Conservation (phyloP, 192 early-diverging fungal genomes). For the Backusella parvicylindrica region DNA sequence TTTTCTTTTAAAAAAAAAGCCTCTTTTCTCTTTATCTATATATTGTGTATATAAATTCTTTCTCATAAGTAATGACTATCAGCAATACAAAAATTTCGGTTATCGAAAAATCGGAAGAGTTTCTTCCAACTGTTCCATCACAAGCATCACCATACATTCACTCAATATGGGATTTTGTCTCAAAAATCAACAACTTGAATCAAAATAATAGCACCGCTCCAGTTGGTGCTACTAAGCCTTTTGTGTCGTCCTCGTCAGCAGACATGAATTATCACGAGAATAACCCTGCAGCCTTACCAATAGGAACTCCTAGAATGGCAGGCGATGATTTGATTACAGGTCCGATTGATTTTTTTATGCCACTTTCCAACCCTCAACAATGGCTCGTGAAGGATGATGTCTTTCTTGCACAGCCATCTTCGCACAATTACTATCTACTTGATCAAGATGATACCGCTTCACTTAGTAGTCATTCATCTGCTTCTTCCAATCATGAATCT, state of each 20-base stretch:
- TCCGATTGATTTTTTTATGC: constrained; percentile 13
- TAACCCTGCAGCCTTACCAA: constrained; percentile 16
- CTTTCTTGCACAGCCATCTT: constrained; percentile 12
- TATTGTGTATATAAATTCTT: neutral
- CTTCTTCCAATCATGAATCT: constrained; percentile 5
- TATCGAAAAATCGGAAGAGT: constrained; percentile 5
- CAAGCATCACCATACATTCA: constrained; percentile 2
- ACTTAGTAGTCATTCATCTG: constrained; percentile 13
- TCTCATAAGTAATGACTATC: neutral
- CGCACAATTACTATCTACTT: neutral
- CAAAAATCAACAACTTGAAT: neutral
- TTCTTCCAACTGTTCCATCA: neutral
- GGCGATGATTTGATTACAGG: constrained; percentile 12
- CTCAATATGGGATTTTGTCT: neutral
- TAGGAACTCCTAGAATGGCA: constrained; percentile 18
- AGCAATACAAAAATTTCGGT: constrained; percentile 4
- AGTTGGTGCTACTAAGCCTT: constrained; percentile 4
- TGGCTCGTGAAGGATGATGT: constrained; percentile 17
- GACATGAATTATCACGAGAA: constrained; percentile 11
- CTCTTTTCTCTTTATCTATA: neutral
- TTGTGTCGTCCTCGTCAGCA: constrained; percentile 2
- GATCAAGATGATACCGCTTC: constrained; percentile 14
- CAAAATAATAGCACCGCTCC: neutral
- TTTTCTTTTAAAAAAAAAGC: neutral
- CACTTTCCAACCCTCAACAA: neutral